Base-by-base conservation (phyloP, 805 yeast species). In the Kodamaea nitidulidarum region DNA sequence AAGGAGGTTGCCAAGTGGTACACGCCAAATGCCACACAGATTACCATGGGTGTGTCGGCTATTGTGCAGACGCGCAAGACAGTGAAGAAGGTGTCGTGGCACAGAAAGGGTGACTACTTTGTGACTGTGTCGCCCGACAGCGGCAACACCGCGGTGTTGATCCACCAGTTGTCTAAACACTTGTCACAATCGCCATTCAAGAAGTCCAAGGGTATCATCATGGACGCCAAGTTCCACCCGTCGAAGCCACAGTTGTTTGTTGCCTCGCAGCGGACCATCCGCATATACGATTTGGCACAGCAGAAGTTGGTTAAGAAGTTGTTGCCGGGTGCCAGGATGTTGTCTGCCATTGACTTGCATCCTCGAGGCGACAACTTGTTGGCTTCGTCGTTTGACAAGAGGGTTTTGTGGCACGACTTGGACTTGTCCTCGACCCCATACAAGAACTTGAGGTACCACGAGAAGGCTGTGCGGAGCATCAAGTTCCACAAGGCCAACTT, bases 221-320 rank as follows among this genome's bases (percentile, higher is more conserved):
- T 88, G 82, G 95, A 88, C 60, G 97, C 96, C 46, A 84, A 84
- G 62, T 93, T 93, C 80, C 98, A 93, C 64, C 98, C 98, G 21
- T 82, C 85, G 67, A 82, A 86, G 55, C 98, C 98, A 16, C 95
- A 87, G 58, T 73, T 93, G 45, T 85, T 86, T 55, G 98, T 93
- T 36, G 88, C 91, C 52, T 85, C 96, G 8, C 98, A 93, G 69
- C 77, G 98, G 56, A 86, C 88, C 51, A 76, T 93, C 47, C 80
- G 96, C 51, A 78, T 93, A 39, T 93, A 93, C 63, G 96, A 93
- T 61, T 75, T 93, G 53, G 78, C 95, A 18, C 85, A 81, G 54
- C 98, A 93, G 70, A 77, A 75, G 15, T 63, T 93, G 48, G 73
- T 84, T 43, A 88, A 88, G 72, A 87, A 88, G 54, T 70, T 93